Evolutionary conservation across 352 stramenopile genomes (phyloP), one percentile per base, ranked within the genome.

Genomic region (Phytophthora pinifolia): DNA sequence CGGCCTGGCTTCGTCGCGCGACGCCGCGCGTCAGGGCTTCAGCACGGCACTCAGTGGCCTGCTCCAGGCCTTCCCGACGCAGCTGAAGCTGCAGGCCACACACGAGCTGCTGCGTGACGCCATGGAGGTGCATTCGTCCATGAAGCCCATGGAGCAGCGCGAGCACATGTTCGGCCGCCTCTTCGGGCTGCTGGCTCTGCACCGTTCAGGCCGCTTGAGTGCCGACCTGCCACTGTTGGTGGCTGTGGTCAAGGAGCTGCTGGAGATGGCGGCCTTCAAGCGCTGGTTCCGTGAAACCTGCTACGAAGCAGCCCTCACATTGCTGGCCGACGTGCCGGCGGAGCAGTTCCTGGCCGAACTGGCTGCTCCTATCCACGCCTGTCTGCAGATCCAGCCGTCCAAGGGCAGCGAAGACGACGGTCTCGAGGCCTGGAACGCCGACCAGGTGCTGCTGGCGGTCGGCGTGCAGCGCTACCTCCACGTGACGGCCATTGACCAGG

Each of bases 81-180:
- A 70, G 9, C 34, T 86, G 9, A 33, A 70, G 22, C 50, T 93
- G 15, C 55, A 67, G 27, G 71, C 77, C 38, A 79, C 89, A 33
- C 70, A 88, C 22, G 57, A 70, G 20, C 58, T 91, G 44, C 59
- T 95, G 44, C 64, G 65, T 20, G 77, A 90, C 4, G 67, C 85
- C 47, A 96, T 95, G 83, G 68, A 94, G 58, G 69, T 92, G 27
- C 78, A 79, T 39, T 72, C 67, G 42, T 84, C 72, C 51, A 94
- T 97, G 83, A 96, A 96, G 61, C 83, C 84, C 50, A 92, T 94
- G 79, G 90, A 97, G 59, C 88, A 97, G 72, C 79, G 90, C 46
- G 90, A 97, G 54, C 80, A 94, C 73, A 86, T 96, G 78, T 95
- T 97, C 58, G 90, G 90, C 14, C 86, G 87, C 14, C 69, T 97